phyloP scores from a whole-genome alignment of 495 filamentous ascomycete species.

The Penicillium parvum region DNA sequence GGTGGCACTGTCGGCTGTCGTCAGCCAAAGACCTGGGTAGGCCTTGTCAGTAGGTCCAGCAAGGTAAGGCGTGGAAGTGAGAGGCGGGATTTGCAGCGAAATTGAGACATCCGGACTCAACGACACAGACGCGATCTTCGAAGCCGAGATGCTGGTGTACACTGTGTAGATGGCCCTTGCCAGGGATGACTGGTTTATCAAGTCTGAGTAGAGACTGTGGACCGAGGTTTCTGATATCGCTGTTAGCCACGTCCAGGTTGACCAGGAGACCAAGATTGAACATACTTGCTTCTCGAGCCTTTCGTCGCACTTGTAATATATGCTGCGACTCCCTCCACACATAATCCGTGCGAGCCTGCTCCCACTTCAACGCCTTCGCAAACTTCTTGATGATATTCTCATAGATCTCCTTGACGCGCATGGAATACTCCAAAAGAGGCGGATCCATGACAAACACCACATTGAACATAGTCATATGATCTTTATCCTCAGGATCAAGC shows the following conservation, averaged over 20 bases:
- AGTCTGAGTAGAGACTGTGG: constrained; percentile 47
- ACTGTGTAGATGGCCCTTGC: constrained; percentile 78
- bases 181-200: constrained; percentile 71
- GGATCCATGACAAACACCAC: constrained; percentile 87
- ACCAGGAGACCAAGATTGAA: constrained; percentile 1
- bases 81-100: constrained; percentile 80
- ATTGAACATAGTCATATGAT: constrained; percentile 92
- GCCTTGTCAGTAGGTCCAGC: constrained; percentile 60
- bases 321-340: constrained; percentile 81
- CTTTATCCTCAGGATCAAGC: constrained; percentile 52
- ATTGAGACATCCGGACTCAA: constrained; percentile 59
- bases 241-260: constrained; percentile 2
- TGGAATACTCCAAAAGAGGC: constrained; percentile 68
- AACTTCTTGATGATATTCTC: constrained; percentile 85
- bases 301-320: constrained; percentile 72
- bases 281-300: constrained; percentile 70
- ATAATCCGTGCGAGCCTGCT: constrained; percentile 81
- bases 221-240: constrained; percentile 31
- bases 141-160: constrained; percentile 73
- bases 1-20: constrained; percentile 72
- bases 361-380: constrained; percentile 82
- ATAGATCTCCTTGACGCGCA: constrained; percentile 74
- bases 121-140: constrained; percentile 71
- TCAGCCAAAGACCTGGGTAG: constrained; percentile 75
- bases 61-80: constrained; percentile 69